Percentiles rank a stretch among this genome's conserved stretches.
phyloP scores from a whole-genome alignment of 208 protist genomes.

The Trypanosoma brucei region DNA sequence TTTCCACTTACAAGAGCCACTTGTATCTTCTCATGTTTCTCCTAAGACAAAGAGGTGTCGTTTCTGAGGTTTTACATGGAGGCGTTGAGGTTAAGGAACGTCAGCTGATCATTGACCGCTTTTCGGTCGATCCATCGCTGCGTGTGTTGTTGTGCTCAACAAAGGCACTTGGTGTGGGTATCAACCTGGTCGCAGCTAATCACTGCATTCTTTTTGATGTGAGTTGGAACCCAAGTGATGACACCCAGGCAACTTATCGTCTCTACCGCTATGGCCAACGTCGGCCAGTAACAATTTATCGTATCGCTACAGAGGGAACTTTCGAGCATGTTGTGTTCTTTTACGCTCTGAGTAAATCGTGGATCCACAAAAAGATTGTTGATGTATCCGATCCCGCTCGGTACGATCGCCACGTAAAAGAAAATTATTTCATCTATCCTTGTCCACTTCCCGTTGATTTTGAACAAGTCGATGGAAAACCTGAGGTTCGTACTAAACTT shows the following conservation, averaged over 20 bases:
- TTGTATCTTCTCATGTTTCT: constrained; percentile 43
- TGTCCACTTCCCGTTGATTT: constrained; percentile 41
- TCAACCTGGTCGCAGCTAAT: constrained; percentile 91
- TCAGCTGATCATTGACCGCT: constrained; percentile 47
- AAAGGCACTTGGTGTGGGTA: constrained; percentile 87
- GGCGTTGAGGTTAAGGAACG: constrained; percentile 32
- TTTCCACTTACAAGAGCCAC: constrained; percentile 64
- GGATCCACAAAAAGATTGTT: constrained; percentile 83
- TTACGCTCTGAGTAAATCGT: constrained; percentile 79
- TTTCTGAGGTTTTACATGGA: constrained; percentile 46
- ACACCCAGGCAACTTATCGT: constrained; percentile 92
- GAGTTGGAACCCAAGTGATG: constrained; percentile 88
- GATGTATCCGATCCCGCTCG: constrained; percentile 71
- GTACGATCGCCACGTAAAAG: constrained; percentile 63
- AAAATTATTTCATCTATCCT: constrained; percentile 75
- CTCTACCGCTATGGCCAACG: constrained; percentile 93
- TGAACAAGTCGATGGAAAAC: constrained; percentile 1
- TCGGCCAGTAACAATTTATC: constrained; percentile 87
- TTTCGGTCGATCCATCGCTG: constrained; percentile 36
- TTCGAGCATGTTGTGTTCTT: constrained; percentile 92
- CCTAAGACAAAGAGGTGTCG: constrained; percentile 24
- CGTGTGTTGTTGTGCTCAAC: constrained; percentile 90
- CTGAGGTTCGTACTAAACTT: constrained; percentile 1
- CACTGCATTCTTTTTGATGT: constrained; percentile 95
- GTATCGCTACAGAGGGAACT: constrained; percentile 87